Conservation (phyloP, 1,139 yeast species). For the Nakaseomyces glabratus region DNA sequence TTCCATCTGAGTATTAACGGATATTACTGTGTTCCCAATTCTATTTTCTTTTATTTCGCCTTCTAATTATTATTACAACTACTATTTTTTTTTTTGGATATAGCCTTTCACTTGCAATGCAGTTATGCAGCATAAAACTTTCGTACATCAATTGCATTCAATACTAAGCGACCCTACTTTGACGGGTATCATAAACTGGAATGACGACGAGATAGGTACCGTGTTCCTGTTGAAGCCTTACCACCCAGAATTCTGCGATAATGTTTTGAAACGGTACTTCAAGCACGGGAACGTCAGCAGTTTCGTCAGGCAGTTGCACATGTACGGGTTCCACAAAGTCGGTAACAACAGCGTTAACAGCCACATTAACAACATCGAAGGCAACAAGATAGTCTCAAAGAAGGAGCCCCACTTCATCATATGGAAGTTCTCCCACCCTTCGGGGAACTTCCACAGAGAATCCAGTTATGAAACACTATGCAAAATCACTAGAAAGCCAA, state of each 20-base stretch:
- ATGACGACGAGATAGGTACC: conserved; percentile 42
- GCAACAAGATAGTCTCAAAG: conserved; percentile 1
- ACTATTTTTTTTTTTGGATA: no score
- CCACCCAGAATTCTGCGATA: conserved; percentile 53
- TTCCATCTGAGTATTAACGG: no score
- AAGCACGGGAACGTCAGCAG: conserved; percentile 76
- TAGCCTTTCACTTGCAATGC: no score
- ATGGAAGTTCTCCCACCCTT: conserved; percentile 88
- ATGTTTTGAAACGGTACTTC: conserved; percentile 57
- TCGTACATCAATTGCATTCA: conserved; percentile 28
- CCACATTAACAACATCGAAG: conserved; percentile 8
- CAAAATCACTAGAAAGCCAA: conserved; percentile 27
- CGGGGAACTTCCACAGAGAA: conserved; percentile 68
- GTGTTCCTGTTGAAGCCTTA: conserved; percentile 59
- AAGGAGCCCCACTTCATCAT: conserved; percentile 28
- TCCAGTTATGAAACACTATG: conserved; percentile 43
- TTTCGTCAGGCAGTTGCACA: conserved; percentile 68
- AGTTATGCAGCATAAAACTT: conserved; percentile 16
- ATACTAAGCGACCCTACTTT: conserved; percentile 22
- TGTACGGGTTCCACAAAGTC: conserved; percentile 50
- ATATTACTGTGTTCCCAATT: no score
- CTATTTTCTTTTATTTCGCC: no score
- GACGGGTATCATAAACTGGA: conserved; percentile 65
- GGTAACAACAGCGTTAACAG: conserved; percentile 15
- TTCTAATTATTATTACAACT: no score